A percentile compares a stretch with the other conserved stretches of the same genome.
Conservation (phyloP, 2,329 filamentous ascomycete species). For the Xylaria sp. region DNA sequence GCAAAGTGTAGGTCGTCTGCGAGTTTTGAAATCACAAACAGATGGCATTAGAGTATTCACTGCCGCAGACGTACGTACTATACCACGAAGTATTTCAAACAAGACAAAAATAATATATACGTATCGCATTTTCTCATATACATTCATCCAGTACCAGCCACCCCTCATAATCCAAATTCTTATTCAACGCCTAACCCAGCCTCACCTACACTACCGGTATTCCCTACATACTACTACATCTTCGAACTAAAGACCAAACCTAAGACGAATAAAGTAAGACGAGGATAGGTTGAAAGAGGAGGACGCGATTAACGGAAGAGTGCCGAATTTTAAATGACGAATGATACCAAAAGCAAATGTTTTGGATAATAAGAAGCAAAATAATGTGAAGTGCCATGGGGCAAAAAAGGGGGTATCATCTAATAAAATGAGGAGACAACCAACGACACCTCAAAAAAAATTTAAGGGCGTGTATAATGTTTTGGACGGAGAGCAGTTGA, state of each 20-base stretch:
- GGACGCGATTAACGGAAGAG: slow-evolving; percentile 12
- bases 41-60: neutral
- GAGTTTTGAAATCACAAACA: neutral
- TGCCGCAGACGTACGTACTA: neutral
- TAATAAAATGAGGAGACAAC: slow-evolving; percentile 36
- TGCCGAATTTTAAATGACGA: neutral
- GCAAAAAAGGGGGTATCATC: slow-evolving; percentile 44
- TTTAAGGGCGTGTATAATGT: slow-evolving; percentile 26
- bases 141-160: slow-evolving; percentile 7
- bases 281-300: neutral
- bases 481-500: slow-evolving; percentile 12
- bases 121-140: slow-evolving; percentile 22
- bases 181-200: slow-evolving; percentile 1
- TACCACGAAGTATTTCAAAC: too few relatives aligned
- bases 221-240: slow-evolving; percentile 18
- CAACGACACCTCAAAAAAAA: slow-evolving; percentile 35
- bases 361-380: slow-evolving; percentile 14
- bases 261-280: slow-evolving; percentile 12
- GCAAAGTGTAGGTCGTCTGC: neutral
- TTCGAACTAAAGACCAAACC: slow-evolving; percentile 10
- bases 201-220: slow-evolving; percentile 19
- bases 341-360: slow-evolving; percentile 18
- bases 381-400: slow-evolving; percentile 22
- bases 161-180: neutral
- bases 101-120: slow-evolving; percentile 18